Percentiles rank a stretch among this genome's conserved stretches.
phyloP scores from a whole-genome alignment of 345 rosid species.

The Salix brachista region DNA sequence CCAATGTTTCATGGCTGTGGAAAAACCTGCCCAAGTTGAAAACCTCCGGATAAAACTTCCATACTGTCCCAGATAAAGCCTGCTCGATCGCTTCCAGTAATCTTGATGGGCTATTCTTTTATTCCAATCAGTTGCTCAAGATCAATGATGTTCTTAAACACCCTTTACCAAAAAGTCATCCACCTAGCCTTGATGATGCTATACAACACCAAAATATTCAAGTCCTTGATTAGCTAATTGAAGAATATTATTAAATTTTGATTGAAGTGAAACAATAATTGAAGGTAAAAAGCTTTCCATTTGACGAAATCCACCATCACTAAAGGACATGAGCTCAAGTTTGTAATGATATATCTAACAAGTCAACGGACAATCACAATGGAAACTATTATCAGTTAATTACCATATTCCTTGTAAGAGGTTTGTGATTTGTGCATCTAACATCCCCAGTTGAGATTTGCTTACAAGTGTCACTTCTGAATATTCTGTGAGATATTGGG shows the following conservation, averaged over 20 bases:
- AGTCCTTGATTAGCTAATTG: too few species aligned
- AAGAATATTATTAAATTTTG: too few species aligned
- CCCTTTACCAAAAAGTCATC: neutral
- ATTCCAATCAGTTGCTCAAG: neutral
- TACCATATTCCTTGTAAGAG: neutral
- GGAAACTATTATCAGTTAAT: neutral
- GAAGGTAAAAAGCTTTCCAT: neutral
- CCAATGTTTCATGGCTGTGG: neutral
- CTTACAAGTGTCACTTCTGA: neutral
- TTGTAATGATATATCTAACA: neutral
- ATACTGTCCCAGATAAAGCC: neutral
- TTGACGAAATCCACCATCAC: neutral
- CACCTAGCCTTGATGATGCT: neutral
- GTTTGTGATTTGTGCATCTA: neutral
- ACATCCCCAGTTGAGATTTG: neutral
- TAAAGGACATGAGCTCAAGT: neutral
- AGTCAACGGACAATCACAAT: neutral
- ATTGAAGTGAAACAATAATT: neutral
- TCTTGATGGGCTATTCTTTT: neutral
- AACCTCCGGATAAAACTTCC: neutral
- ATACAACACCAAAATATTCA: neutral
- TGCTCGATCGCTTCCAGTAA: neutral
- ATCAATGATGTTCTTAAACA: neutral
- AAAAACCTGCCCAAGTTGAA: constrained; percentile 5
- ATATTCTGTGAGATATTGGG: neutral